These are phyloP conservation scores for Collybia sp. DNA, from an alignment of 768 basidiomycete species.

Conservation along the genomic window DNA sequence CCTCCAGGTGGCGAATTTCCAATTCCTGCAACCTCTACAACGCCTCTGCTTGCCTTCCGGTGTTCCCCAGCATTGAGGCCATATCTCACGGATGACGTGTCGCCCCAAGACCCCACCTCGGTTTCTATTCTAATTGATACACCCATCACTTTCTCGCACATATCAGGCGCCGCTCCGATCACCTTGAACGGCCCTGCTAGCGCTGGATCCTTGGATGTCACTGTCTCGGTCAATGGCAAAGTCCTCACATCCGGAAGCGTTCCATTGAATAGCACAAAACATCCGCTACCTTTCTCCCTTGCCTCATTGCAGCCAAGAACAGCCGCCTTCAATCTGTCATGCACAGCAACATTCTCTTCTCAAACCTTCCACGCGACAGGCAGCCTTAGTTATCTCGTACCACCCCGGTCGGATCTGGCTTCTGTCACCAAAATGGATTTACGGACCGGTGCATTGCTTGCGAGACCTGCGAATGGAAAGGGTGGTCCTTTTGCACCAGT, in stretches of 20 bases:
- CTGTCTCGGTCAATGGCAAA: constrained; percentile 41
- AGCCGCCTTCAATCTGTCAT: constrained; percentile 30
- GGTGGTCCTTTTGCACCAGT: constrained; percentile 47
- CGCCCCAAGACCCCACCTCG: constrained; percentile 22
- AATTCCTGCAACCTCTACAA: constrained; percentile 26
- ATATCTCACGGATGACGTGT: constrained; percentile 50
- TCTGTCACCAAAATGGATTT: constrained; percentile 63
- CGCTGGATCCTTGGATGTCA: constrained; percentile 30
- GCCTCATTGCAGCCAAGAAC: constrained; percentile 36
- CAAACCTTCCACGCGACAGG: constrained; percentile 43
- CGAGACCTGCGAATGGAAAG: constrained; percentile 44
- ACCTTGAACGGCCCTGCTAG: constrained; percentile 17
- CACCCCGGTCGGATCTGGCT: constrained; percentile 39
- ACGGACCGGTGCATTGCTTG: constrained; percentile 52
- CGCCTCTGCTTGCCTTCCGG: constrained; percentile 50
- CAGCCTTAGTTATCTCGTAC: constrained; percentile 44
- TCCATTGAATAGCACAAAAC: constrained; percentile 46
- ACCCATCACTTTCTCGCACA: constrained; percentile 39
- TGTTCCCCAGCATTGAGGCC: constrained; percentile 57
- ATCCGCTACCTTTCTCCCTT: constrained; percentile 45
- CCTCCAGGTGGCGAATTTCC: constrained; percentile 48
- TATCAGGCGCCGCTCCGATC: constrained; percentile 43
- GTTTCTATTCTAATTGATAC: constrained; percentile 49
- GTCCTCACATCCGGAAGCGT: constrained; percentile 37
- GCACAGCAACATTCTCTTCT: constrained; percentile 30